Evolutionary conservation across 371 early-diverging fungal species (phyloP).

Genomic region (Mortierella sp.): DNA sequence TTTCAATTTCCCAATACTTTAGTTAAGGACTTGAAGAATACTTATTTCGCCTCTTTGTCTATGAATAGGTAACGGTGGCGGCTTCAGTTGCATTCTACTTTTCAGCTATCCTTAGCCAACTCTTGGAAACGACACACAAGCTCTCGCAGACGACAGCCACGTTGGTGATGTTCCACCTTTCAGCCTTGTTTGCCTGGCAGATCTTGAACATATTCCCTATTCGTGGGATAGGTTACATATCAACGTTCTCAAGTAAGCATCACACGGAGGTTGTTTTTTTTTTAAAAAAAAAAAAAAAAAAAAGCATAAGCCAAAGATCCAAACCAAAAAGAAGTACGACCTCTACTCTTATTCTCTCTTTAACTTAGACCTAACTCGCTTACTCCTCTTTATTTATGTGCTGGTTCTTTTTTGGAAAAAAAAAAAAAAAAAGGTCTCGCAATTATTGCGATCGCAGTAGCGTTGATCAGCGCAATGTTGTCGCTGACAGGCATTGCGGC

Average conservation of each 20-base stretch:
- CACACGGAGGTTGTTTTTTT: neutral
- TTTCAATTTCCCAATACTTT: neutral
- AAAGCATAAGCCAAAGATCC: neutral
- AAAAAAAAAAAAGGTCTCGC: conserved; percentile 21
- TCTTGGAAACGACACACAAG: conserved; percentile 22
- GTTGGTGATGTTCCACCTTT: conserved; percentile 43
- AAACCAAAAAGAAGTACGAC: neutral
- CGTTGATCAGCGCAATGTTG: conserved; percentile 26
- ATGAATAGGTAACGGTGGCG: neutral
- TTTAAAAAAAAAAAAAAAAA: neutral
- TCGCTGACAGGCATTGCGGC: conserved; percentile 24
- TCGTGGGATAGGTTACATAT: conserved; percentile 27
- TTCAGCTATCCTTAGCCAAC: conserved; percentile 28
- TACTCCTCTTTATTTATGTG: neutral
- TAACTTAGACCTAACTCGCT: neutral
- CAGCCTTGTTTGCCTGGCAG: conserved; percentile 32
- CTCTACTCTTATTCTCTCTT: neutral
- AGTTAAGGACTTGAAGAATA: neutral
- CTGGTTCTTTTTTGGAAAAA: neutral
- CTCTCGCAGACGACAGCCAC: conserved; percentile 22
- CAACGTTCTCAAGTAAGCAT: conserved; percentile 22
- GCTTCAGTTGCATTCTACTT: conserved; percentile 44
- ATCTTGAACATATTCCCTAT: conserved; percentile 30
- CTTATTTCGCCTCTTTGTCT: neutral
- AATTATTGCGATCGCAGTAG: conserved; percentile 29